A percentile compares a stretch with the other conserved stretches of the same genome.
Conservation (phyloP, 75 land plant genomes). For the Isoetes taiwanensis region DNA sequence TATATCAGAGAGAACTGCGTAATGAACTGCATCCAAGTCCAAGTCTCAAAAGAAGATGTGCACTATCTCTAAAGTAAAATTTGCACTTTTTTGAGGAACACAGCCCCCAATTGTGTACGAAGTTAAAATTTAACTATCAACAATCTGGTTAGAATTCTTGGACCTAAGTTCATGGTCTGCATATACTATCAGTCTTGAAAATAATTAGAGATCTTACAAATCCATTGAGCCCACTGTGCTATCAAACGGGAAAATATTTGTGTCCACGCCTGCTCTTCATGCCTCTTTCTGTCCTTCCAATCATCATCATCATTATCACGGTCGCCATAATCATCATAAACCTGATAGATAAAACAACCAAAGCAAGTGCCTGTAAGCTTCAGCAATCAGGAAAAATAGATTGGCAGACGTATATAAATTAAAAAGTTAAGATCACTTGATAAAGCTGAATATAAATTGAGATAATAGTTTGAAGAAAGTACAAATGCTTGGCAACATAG, state of each 20-base stretch:
- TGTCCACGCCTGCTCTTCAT: slow-evolving; percentile 58
- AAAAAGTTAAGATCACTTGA: not conserved
- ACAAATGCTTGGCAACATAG: too few relatives aligned
- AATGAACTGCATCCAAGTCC: too few relatives aligned
- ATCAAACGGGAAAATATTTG: slow-evolving; percentile 52
- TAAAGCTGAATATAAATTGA: not conserved
- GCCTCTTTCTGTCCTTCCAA: slow-evolving; percentile 38
- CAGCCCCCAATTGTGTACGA: not conserved
- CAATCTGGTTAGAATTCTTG: too few relatives aligned
- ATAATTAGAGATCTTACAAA: slow-evolving; percentile 50
- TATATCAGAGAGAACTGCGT: too few relatives aligned
- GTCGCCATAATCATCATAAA: slow-evolving; percentile 7
- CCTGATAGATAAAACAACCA: slow-evolving; percentile 8
- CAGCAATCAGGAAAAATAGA: not conserved
- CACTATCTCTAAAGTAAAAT: too few relatives aligned
- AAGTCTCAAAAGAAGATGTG: too few relatives aligned
- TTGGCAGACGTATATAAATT: not conserved
- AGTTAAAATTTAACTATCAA: not conserved
- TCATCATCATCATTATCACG: slow-evolving; percentile 27
- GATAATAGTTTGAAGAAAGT: not conserved
- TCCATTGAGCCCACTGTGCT: slow-evolving; percentile 87
- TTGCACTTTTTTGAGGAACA: too few relatives aligned
- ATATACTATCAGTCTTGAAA: too few relatives aligned
- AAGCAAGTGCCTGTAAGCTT: not conserved
- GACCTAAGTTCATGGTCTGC: too few relatives aligned